Base-by-base conservation (phyloP, 495 filamentous ascomycete species). In the Trichoderma virens region DNA sequence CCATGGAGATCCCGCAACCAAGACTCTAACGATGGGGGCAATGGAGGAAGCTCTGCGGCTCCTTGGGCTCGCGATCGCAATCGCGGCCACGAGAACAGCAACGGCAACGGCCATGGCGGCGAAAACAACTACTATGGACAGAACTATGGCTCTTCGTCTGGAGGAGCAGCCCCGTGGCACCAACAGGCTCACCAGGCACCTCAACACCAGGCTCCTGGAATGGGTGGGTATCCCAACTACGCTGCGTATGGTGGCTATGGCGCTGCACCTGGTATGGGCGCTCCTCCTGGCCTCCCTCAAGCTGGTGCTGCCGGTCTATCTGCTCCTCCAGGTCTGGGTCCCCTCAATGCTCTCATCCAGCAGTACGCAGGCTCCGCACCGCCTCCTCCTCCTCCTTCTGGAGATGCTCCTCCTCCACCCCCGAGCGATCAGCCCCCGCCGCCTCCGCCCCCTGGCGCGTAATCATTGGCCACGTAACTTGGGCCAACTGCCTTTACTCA, bases 391-490 rank as follows among this genome's bases (percentile, higher is more conserved):
- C 78, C 79, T 25, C 73, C 76, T 39, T 62, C 72, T 20, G 79
- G 81, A 68, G 88, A 87, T 62, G 85, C 83, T 38, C 89, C 89
- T 54, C 90, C 90, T 1, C 90, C 88, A 60, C 87, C 88, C 63
- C 89, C 90, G 5, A 86, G 84, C 72, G 90, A 93, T 30, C 28
- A 38, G 54, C 56, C 39, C 67, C 64, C 63, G 3, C 59, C 45
- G 30, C 60, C 66, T 31, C 23, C 30, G 27, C 59, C 23, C 60
- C 35, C 61, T n/a, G 59, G 59, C 59, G 35, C 31, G n/a, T 61
- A 61, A 38, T 28, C 59, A 6, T 28, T 14, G 25, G 51, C 18
- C 43, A 8, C 30, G 6, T 56, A 16, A 31, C 23, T 30, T 30
- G 11, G 25, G 8, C 9, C 16, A 30, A 9, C 25, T n/a, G 25